These are phyloP conservation scores for Vicia faba DNA, from an alignment of 306 rosid species.

Conservation along the genomic window DNA sequence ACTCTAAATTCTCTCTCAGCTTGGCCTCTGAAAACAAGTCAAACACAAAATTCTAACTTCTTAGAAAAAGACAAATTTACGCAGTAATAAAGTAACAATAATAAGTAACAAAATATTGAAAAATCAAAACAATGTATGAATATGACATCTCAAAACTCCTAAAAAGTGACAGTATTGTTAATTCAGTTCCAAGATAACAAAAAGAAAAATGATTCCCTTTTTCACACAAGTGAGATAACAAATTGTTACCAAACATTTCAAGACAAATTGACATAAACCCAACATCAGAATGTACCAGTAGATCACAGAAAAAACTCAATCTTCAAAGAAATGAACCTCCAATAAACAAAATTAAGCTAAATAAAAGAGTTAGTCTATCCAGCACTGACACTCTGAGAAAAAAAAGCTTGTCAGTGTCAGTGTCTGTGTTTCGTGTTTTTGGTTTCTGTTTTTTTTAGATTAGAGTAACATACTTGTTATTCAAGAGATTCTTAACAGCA, in stretches of 20 bases:
- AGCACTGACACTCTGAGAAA: no score
- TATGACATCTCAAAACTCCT: slow-evolving; percentile 22
- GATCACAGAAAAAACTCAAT: slow-evolving; percentile 11
- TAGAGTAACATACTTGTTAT: slow-evolving; percentile 64
- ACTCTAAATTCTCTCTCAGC: slow-evolving; percentile 96
- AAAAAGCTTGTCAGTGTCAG: no score
- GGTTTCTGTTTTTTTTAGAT: no score
- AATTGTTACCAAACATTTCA: background rate
- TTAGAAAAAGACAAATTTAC: background rate
- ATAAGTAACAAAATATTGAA: slow-evolving; percentile 17
- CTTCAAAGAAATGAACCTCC: background rate
- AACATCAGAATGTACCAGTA: background rate
- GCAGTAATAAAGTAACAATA: background rate
- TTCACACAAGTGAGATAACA: slow-evolving; percentile 42
- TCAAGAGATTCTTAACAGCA: slow-evolving; percentile 93
- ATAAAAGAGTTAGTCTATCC: no score
- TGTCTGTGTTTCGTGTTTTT: no score
- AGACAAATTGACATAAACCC: slow-evolving; percentile 4
- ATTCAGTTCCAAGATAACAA: slow-evolving; percentile 33
- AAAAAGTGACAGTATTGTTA: slow-evolving; percentile 31
- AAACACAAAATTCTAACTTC: slow-evolving; percentile 28
- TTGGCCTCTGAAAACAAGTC: slow-evolving; percentile 72
- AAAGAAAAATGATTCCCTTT: slow-evolving; percentile 33
- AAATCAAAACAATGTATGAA: slow-evolving; percentile 4
- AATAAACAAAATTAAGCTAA: no score